Evolutionary conservation across 2,329 filamentous ascomycete genomes (phyloP).

Genomic region (Myriosclerotinia duriaeana): DNA sequence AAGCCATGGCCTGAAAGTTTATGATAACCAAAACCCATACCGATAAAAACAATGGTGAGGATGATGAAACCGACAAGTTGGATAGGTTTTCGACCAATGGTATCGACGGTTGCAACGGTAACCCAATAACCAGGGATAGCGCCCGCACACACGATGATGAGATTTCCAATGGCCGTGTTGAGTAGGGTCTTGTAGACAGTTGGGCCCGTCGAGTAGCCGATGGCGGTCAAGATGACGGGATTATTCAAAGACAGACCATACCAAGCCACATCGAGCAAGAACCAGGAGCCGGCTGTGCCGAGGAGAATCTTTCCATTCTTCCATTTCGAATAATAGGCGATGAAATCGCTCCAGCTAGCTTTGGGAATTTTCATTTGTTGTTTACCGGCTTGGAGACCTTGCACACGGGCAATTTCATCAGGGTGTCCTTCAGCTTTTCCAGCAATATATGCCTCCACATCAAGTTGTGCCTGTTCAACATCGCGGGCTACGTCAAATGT

Average conservation of each 20-base stretch:
- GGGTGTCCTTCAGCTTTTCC: slow-evolving; percentile 61
- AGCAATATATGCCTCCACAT: slow-evolving; percentile 70
- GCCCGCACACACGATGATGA: slow-evolving; percentile 75
- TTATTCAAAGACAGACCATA: slow-evolving; percentile 70
- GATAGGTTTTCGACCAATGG: slow-evolving; percentile 75
- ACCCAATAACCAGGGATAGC: slow-evolving; percentile 81
- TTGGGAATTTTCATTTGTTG: slow-evolving; percentile 55
- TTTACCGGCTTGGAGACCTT: slow-evolving; percentile 54
- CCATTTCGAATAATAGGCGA: slow-evolving; percentile 66
- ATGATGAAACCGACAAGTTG: slow-evolving; percentile 64
- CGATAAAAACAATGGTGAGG: slow-evolving; percentile 60
- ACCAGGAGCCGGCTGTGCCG: slow-evolving; percentile 84
- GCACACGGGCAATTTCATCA: slow-evolving; percentile 66
- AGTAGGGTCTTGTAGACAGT: slow-evolving; percentile 68
- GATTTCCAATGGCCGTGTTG: slow-evolving; percentile 73
- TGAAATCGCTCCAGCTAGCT: slow-evolving; percentile 72
- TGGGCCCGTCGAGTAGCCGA: slow-evolving; percentile 65
- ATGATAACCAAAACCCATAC: slow-evolving; percentile 62
- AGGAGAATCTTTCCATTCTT: slow-evolving; percentile 71
- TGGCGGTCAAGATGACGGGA: slow-evolving; percentile 67
- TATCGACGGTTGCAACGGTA: slow-evolving; percentile 72
- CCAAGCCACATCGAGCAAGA: slow-evolving; percentile 63
- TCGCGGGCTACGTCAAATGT: slow-evolving; percentile 81
- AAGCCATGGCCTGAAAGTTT: slow-evolving; percentile 51
- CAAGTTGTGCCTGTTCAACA: slow-evolving; percentile 69